These are phyloP conservation scores for Suhomyces tanzawaensis DNA, from an alignment of 805 yeast species.

Conservation along the genomic window DNA sequence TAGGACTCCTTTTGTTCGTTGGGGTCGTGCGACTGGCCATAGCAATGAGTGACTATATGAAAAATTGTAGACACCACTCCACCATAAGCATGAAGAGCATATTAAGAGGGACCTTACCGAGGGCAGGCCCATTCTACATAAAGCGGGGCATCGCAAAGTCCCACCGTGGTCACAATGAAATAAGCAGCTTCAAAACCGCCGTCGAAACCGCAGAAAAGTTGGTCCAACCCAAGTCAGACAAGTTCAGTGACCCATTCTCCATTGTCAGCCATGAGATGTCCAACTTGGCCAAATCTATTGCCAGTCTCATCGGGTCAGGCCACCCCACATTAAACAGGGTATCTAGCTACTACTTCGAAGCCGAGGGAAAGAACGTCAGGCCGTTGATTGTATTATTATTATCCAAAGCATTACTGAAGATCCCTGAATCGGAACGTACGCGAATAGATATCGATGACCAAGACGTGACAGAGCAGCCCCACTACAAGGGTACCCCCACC, in stretches of 20 bases:
- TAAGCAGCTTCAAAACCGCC: slow-evolving; percentile 45
- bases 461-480: slow-evolving; percentile 68
- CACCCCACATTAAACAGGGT: slow-evolving; percentile 92
- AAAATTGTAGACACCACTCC: background rate
- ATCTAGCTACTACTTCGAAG: slow-evolving; percentile 91
- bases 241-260: slow-evolving; percentile 78
- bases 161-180: background rate
- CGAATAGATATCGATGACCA: slow-evolving; percentile 58
- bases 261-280: slow-evolving; percentile 94
- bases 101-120: background rate
- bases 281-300: slow-evolving; percentile 80
- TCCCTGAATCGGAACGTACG: slow-evolving; percentile 67
- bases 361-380: slow-evolving; percentile 93
- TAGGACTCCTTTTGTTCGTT: too few relatives aligned
- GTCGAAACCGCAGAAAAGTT: slow-evolving; percentile 69
- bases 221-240: slow-evolving; percentile 56
- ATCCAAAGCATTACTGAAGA: slow-evolving; percentile 73
- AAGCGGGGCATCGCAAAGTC: background rate
- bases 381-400: slow-evolving; percentile 84
- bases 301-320: slow-evolving; percentile 83
- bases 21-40: background rate
- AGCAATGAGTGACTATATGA: background rate
- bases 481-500: slow-evolving; percentile 56
- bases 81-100: background rate
- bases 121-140: background rate